A percentile compares a stretch with the other conserved stretches of the same genome.
Evolutionary conservation across 805 yeast species (phyloP).

Genomic region (Saccharomycopsis schoenii): DNA sequence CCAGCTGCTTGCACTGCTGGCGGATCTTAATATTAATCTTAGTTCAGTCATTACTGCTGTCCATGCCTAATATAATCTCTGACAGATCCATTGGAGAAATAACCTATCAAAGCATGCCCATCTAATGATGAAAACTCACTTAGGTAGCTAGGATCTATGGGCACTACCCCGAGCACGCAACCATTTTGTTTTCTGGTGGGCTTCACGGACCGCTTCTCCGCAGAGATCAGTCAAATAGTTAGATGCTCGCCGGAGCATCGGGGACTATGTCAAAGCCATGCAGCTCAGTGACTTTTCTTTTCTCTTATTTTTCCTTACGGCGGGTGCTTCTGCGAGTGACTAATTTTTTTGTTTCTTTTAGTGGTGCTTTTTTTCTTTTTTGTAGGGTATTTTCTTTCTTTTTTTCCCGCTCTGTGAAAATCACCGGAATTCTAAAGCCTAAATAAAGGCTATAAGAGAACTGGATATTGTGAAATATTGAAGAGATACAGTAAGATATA

Average conservation of each 20-base stretch:
- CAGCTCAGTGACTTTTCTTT: neutral
- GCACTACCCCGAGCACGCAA: neutral
- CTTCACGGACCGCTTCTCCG: constrained; percentile 2
- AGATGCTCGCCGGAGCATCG: neutral
- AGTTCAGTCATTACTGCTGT: too few relatives aligned
- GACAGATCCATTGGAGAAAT: too few relatives aligned
- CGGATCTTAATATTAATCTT: too few relatives aligned
- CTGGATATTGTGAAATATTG: neutral
- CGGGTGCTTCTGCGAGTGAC: neutral
- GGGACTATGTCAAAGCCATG: neutral
- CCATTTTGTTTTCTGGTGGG: neutral
- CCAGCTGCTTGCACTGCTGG: too few relatives aligned
- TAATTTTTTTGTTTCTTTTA: neutral
- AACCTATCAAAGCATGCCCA: too few relatives aligned
- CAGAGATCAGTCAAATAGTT: neutral
- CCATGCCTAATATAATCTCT: too few relatives aligned
- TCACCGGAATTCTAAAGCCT: neutral
- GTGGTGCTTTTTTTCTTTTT: too few relatives aligned
- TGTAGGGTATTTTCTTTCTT: neutral
- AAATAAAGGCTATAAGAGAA: neutral
- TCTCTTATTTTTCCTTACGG: neutral
- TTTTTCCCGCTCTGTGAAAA: neutral
- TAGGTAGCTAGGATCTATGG: neutral
- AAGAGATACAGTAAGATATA: neutral
- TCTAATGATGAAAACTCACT: too few relatives aligned